Evolutionary conservation across 2,329 filamentous ascomycete genomes (phyloP), one percentile per base, ranked within the genome.

Genomic region (Dactylellina cionopaga): DNA sequence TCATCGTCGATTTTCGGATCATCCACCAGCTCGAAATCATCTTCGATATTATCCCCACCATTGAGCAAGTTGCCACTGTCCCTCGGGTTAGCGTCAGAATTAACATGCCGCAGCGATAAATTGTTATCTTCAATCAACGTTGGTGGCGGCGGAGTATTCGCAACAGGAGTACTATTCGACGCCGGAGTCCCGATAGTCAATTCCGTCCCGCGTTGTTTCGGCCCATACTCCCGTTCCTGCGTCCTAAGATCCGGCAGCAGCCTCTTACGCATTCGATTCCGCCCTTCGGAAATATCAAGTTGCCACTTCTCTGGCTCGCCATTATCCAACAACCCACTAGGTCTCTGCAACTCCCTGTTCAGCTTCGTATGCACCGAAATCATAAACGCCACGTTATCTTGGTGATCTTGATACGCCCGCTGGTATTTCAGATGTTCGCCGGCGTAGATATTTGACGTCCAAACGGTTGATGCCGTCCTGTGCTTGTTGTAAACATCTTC

Each of bases 11-110:
- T 90, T 77, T 92, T 92, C 0, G 94, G 93, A 73, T 97, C 94
- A 71, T 98, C 93, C 5, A 99, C 90, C 75, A 99, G 87, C 81
- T 99, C 95, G 78, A 96, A 99, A 75, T 96, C 96, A 46, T 98
- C 95, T 65, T 97, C 95, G 0, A 89, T 82, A 7, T 83, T 80
- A 29, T 64, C 66, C 6, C 58, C 66, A 17, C 66, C 66, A 27
- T 51, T 63, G 11, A 72, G 33, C 59, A 65, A 29, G 35, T 24
- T 59, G 10, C 60, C 59, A 56, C 77, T 79, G 41, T 77, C 72
- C 35, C 74, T 49, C 33, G 17, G 17, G 17, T 7, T 49, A n/a
- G 52, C 37, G 37, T 72, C 66, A 43, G 66, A 58, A 7, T 58
- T 72, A 37, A 33, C 37, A 19, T 59, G 59, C 15, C 68, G 51